These are phyloP conservation scores for Leccinellum albellum DNA, from an alignment of 768 basidiomycete species.

Conservation along the genomic window DNA sequence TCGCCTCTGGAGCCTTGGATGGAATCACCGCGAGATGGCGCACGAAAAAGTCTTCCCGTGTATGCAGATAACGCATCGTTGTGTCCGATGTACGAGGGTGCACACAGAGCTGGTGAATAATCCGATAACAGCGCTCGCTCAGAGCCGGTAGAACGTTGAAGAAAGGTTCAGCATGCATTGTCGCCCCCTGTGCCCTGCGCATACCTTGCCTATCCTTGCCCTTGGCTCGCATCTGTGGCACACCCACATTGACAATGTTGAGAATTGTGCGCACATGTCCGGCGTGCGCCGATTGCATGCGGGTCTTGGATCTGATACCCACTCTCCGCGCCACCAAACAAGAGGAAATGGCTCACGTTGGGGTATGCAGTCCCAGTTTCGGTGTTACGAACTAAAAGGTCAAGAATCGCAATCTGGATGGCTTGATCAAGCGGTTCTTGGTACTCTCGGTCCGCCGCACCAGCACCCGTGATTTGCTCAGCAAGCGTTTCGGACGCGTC, in stretches of 20 bases:
- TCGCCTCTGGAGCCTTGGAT: too few relatives aligned
- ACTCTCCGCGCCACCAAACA: conserved; percentile 42
- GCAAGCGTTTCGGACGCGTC: too few relatives aligned
- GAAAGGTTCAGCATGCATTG: conserved; percentile 43
- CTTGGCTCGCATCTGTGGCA: too few relatives aligned
- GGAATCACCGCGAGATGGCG: too few relatives aligned
- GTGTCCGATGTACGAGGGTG: too few relatives aligned
- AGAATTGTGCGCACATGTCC: conserved; percentile 78
- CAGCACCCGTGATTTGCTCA: conserved; percentile 62
- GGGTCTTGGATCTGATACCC: conserved; percentile 75
- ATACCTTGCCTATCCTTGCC: too few relatives aligned
- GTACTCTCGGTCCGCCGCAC: conserved; percentile 52
- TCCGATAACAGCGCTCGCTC: too few relatives aligned
- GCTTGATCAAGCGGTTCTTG: conserved; percentile 57
- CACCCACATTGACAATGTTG: conserved; percentile 70
- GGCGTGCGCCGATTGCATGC: conserved; percentile 62
- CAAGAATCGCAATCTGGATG: conserved; percentile 71
- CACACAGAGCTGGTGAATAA: too few relatives aligned
- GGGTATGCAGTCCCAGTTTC: conserved; percentile 54
- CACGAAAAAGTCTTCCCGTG: too few relatives aligned
- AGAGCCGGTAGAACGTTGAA: conserved; percentile 66
- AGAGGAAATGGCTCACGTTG: conserved; percentile 70
- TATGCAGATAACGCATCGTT: too few relatives aligned
- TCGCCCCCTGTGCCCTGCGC: conserved; percentile 33
- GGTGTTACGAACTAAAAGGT: conserved; percentile 78